Evolutionary conservation across 306 rosid species (phyloP).

Genomic region (Vigna angularis): DNA sequence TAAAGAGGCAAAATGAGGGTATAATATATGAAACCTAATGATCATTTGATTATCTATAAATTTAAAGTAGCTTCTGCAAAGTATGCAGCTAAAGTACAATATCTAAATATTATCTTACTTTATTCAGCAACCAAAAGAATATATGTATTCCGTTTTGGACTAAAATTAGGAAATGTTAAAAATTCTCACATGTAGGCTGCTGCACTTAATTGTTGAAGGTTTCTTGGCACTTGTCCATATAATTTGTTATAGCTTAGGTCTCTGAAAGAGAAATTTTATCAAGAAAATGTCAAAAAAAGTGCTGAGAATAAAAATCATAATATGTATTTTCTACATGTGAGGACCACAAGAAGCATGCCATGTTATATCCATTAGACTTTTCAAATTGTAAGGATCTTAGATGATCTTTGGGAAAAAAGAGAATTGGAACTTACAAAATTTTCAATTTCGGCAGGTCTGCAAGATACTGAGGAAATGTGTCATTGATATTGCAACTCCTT

Average conservation of each 20-base stretch:
- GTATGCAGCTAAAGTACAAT: not conserved
- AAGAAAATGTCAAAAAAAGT: constrained; percentile 1
- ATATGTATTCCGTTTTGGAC: not conserved
- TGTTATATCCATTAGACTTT: not conserved
- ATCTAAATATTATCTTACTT: not conserved
- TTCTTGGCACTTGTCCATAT: constrained; percentile 49
- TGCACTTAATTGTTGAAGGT: not conserved
- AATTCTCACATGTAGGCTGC: constrained; percentile 52
- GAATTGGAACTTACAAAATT: constrained; percentile 50
- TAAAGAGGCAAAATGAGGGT: not conserved
- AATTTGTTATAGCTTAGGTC: constrained; percentile 77
- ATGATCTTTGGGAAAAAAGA: not conserved
- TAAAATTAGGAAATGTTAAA: not conserved
- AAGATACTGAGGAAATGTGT: constrained; percentile 50
- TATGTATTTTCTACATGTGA: not conserved
- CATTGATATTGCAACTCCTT: constrained; percentile 70
- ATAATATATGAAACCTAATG: constrained; percentile 4
- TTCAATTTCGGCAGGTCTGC: not conserved
- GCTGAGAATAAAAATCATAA: not conserved
- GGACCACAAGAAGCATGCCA: not conserved
- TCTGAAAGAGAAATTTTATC: constrained; percentile 47
- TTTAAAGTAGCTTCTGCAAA: not conserved
- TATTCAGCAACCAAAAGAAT: not conserved
- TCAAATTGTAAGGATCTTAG: not conserved
- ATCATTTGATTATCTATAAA: not conserved